Evolutionary conservation across 495 filamentous ascomycete genomes (phyloP).

Genomic region (Penicillium paxilli): DNA sequence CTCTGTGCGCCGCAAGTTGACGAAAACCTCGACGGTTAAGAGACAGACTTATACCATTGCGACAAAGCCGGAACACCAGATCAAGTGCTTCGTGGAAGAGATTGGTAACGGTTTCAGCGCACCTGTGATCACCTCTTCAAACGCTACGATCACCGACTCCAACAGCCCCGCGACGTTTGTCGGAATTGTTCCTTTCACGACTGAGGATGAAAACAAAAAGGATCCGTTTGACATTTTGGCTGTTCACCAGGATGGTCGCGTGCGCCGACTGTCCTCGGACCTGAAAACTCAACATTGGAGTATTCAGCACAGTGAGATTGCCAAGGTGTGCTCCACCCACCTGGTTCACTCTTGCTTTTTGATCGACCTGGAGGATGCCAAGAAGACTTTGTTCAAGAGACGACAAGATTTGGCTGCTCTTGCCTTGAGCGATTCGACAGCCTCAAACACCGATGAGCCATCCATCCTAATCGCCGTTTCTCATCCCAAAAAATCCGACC

Average conservation of each 20-base stretch:
- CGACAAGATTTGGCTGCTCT: conserved; percentile 43
- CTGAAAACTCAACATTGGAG: conserved; percentile 44
- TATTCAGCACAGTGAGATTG: conserved; percentile 40
- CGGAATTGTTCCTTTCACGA: conserved; percentile 34
- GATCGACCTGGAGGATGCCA: conserved; percentile 47
- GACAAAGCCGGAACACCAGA: conserved; percentile 42
- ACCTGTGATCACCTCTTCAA: conserved; percentile 41
- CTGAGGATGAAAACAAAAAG: conserved; percentile 21
- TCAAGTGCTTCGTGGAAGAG: conserved; percentile 56
- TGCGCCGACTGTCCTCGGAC: conserved; percentile 42
- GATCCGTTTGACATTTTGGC: conserved; percentile 44
- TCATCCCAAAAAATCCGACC: conserved; percentile 30
- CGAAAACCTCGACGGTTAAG: conserved; percentile 50
- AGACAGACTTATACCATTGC: conserved; percentile 70
- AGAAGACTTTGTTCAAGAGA: conserved; percentile 42
- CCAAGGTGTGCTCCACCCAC: conserved; percentile 30
- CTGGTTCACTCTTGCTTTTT: conserved; percentile 41
- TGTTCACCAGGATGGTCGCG: conserved; percentile 46
- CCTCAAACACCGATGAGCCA: conserved; percentile 30
- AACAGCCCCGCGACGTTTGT: conserved; percentile 43
- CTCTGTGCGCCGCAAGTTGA: conserved; percentile 65
- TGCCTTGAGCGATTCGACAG: conserved; percentile 32
- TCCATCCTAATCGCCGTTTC: conserved; percentile 45
- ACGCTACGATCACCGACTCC: conserved; percentile 41
- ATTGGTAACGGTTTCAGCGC: conserved; percentile 37